Evolutionary conservation across 768 basidiomycete species (phyloP), one percentile per base, ranked within the genome.

Genomic region (Suillus plorans): DNA sequence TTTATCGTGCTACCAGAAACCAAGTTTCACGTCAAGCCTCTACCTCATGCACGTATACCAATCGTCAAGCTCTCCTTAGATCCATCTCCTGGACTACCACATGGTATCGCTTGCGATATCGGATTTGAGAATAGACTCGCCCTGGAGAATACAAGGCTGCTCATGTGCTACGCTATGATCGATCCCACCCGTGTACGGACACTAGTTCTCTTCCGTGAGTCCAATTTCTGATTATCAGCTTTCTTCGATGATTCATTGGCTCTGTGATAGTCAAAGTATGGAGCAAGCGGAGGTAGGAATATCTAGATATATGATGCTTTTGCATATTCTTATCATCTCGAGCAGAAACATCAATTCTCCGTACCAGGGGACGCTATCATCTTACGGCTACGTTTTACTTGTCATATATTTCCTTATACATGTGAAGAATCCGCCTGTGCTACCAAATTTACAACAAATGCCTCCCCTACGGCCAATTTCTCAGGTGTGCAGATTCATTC

Each of bases 371-470:
- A 99, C 97, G 1, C 82, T 99, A 61, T 96, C 94, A 63, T 97
- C 95, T 62, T 98, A 99, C 75, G 97, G 97, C 68, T 98, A 97
- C 80, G 96, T 97, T 69, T 85, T 99, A 61, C 90, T 99, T 77
- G 97, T 98, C 76, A 94, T 99, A 71, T 97, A 96, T 80, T 99
- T 95, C 80, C 86, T 99, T 61, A 89, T 96, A 55, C 97, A 99
- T 77, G 95, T 99, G 80, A 97, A 97, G 81, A 94, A 94, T 69
- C 96, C 97, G 63, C 93, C 96, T 31, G 93, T 99, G 50, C 83
- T 99, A 65, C 97, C 97, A 69, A 97, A 97, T 80, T 84, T 97
- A 66, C 95, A 97, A 81, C 89, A 94, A 77, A 92, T 97, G 84
- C 94, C 94, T 28, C 94, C 95, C 41, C 76, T 95, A 69, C 89